phyloP scores from a whole-genome alignment of 495 filamentous ascomycete genomes.

The Diplogelasinospora grovesii region DNA sequence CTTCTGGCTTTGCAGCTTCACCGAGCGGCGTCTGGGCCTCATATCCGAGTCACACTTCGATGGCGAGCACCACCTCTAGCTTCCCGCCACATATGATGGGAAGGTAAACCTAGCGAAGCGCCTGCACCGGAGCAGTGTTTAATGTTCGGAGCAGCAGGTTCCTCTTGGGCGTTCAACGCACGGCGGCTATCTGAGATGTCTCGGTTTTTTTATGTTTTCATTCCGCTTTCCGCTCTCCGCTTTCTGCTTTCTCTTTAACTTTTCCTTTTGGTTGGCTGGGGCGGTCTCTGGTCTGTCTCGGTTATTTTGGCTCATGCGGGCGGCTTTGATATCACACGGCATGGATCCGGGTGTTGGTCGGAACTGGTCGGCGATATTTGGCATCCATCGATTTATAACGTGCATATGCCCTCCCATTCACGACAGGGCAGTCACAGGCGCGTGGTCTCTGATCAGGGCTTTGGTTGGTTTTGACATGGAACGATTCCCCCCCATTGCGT shows the following conservation, averaged over 20 bases:
- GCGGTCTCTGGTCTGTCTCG: not conserved
- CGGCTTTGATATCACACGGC: slow-evolving; percentile 12
- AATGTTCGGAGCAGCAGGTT: no score
- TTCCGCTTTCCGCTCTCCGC: slow-evolving; percentile 2
- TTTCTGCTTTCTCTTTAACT: not conserved
- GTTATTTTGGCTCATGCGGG: not conserved
- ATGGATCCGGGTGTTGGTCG: slow-evolving; percentile 13
- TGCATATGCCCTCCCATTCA: slow-evolving; percentile 11
- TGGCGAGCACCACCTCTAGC: slow-evolving; percentile 12
- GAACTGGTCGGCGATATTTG: slow-evolving; percentile 5
- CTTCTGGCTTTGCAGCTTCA: slow-evolving; percentile 12
- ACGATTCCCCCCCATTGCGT: slow-evolving; percentile 16
- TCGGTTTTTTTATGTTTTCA: slow-evolving; percentile 3
- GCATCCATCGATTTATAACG: slow-evolving; percentile 4
- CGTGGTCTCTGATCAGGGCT: slow-evolving; percentile 14
- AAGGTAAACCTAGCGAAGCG: slow-evolving; percentile 15
- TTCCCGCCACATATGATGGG: slow-evolving; percentile 29
- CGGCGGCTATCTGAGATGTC: not conserved
- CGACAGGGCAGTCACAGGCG: slow-evolving; percentile 13
- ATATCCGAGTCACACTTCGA: no score
- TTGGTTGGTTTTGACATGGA: slow-evolving; percentile 10
- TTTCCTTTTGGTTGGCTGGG: slow-evolving; percentile 1
- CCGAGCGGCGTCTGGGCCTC: slow-evolving; percentile 23
- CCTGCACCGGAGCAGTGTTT: no score
- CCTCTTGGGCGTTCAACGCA: no score